Percentiles rank a stretch among this genome's conserved stretches.
Evolutionary conservation across 345 rosid genomes (phyloP).

Genomic region (Murraya paniculata): DNA sequence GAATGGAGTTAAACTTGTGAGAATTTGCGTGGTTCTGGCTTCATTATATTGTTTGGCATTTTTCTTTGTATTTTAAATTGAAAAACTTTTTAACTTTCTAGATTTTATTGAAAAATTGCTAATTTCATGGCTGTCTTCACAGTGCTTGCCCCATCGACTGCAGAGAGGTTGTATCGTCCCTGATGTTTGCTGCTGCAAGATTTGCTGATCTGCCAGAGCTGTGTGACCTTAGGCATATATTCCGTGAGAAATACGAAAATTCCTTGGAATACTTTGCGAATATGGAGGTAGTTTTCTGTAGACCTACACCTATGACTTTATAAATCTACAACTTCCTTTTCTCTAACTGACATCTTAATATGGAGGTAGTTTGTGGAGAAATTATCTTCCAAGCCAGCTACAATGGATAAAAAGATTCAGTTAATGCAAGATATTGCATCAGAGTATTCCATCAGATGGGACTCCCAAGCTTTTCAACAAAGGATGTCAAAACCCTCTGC

Average conservation of each 20-base stretch:
- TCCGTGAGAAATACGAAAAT: conserved; percentile 75
- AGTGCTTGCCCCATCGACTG: conserved; percentile 91
- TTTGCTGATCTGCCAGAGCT: conserved; percentile 90
- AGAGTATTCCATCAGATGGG: conserved; percentile 83
- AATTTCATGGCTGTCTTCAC: conserved; percentile 14
- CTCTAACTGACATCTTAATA: conserved; percentile 20
- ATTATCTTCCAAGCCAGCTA: conserved; percentile 47
- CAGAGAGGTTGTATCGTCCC: conserved; percentile 72
- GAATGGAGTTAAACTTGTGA: background rate
- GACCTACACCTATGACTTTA: conserved; percentile 10
- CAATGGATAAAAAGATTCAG: conserved; percentile 63
- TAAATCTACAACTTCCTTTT: conserved; percentile 1
- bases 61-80: background rate
- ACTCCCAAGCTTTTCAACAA: conserved; percentile 57
- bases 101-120: background rate
- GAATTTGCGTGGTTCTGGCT: background rate
- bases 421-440: conserved; percentile 72
- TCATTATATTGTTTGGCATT: background rate
- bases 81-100: background rate
- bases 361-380: conserved; percentile 79
- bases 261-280: conserved; percentile 62
- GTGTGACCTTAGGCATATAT: conserved; percentile 79
- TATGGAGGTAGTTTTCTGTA: conserved; percentile 55
- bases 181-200: conserved; percentile 95
- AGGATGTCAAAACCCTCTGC: conserved; percentile 41